Conservation (phyloP, 331 rosid genomes). For the Acacia concinna region DNA sequence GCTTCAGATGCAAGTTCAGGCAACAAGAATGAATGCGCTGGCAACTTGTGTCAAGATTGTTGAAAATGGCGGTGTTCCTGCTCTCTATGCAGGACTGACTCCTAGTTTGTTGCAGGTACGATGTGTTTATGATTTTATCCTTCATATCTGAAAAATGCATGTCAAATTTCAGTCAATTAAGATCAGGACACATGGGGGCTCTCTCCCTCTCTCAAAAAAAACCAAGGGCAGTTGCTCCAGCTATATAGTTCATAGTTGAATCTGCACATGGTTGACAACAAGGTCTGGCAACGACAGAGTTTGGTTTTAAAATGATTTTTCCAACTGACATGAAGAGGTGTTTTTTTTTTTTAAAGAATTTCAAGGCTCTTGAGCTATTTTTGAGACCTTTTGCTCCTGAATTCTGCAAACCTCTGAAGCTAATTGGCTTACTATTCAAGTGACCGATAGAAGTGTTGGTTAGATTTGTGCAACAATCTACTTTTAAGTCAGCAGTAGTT, state of each 20-base stretch:
- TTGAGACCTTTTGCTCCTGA: not conserved
- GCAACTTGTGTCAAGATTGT: conserved; percentile 78
- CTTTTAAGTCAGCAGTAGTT: not conserved
- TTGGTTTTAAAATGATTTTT: not conserved
- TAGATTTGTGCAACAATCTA: not conserved
- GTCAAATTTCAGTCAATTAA: conserved; percentile 25
- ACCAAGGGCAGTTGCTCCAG: conserved; percentile 1
- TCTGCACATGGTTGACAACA: conserved; percentile 2
- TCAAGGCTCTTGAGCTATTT: not conserved
- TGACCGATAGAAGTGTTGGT: not conserved
- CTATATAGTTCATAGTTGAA: not conserved
- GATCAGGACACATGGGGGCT: not conserved
- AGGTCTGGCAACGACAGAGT: not conserved
- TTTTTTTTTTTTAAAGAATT: not conserved
- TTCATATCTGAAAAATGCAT: not conserved
- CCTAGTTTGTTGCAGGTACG: conserved; percentile 96
- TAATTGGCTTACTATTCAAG: not conserved
- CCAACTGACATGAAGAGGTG: not conserved
- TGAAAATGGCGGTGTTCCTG: conserved; percentile 86
- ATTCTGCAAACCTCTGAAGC: not conserved
- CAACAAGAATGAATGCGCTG: conserved; percentile 66
- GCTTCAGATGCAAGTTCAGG: conserved; percentile 85
- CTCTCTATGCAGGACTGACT: conserved; percentile 79
- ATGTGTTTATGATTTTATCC: conserved; percentile 22
- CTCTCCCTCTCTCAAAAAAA: not conserved